A percentile compares a stretch with the other conserved stretches of the same genome.
Conservation (phyloP, 2,329 filamentous ascomycete genomes). For the Penicillium sp. region DNA sequence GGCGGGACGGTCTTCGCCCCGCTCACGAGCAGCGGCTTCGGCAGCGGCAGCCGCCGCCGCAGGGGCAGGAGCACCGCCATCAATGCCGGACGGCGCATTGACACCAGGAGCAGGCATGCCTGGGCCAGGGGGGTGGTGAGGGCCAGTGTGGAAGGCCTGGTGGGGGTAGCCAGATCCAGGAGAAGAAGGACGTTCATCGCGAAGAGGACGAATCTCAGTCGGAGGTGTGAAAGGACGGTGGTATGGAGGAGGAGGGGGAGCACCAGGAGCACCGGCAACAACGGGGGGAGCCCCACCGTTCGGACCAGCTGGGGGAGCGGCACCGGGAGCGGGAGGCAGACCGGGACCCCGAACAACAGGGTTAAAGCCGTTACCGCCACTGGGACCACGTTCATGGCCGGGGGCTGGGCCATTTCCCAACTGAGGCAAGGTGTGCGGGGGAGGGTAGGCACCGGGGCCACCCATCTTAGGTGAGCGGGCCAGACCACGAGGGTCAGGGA, state of each 20-base stretch:
- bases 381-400: conserved; percentile 40
- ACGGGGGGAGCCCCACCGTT: conserved; percentile 55
- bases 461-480: conserved; percentile 63
- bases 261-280: conserved; percentile 39
- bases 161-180: conserved; percentile 83
- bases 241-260: conserved; percentile 68
- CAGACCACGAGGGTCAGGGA: conserved; percentile 63
- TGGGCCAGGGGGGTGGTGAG: conserved; percentile 34
- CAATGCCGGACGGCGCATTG: conserved; percentile 55
- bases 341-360: conserved; percentile 40
- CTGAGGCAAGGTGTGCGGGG: conserved; percentile 53
- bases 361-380: conserved; percentile 29
- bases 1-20: conserved; percentile 69
- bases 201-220: conserved; percentile 77
- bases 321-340: conserved; percentile 47
- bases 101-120: conserved; percentile 16
- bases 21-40: conserved; percentile 65
- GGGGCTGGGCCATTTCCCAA: conserved; percentile 49
- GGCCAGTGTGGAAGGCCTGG: conserved; percentile 69
- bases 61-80: conserved; percentile 67
- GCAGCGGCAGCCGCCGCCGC: conserved; percentile 67
- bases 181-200: conserved; percentile 87
- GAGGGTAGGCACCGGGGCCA: conserved; percentile 53
- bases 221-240: conserved; percentile 73
- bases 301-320: conserved; percentile 50